These are phyloP conservation scores for Lepidopterella palustris DNA, from an alignment of 495 filamentous ascomycete species.

Conservation along the genomic window DNA sequence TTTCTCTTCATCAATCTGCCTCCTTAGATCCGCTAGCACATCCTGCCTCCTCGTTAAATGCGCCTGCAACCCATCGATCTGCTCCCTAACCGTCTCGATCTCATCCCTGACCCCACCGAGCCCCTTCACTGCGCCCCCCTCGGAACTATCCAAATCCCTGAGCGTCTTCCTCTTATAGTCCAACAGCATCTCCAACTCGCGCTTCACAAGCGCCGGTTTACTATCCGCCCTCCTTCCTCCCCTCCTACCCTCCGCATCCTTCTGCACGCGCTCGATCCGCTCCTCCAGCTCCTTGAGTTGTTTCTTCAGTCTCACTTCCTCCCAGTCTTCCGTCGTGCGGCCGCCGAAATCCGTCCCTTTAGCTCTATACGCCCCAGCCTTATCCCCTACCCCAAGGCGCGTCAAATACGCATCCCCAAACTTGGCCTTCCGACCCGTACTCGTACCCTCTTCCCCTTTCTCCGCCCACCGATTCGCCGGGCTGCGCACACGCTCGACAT, in stretches of 20 bases:
- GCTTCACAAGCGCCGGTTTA: conserved; percentile 79
- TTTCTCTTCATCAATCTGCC: conserved; percentile 59
- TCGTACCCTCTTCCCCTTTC: conserved; percentile 62
- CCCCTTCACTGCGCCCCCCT: conserved; percentile 34
- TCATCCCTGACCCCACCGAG: conserved; percentile 49
- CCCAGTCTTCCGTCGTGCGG: conserved; percentile 79
- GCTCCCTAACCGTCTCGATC: conserved; percentile 40
- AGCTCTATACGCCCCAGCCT: conserved; percentile 54
- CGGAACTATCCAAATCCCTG: conserved; percentile 41
- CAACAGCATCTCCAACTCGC: conserved; percentile 84
- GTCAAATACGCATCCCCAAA: conserved; percentile 96
- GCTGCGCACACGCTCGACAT: conserved; percentile 61
- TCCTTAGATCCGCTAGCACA: conserved; percentile 47
- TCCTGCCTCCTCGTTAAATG: conserved; percentile 42
- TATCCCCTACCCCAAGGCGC: conserved; percentile 77
- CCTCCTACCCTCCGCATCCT: conserved; percentile 47
- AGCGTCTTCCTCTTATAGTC: conserved; percentile 68
- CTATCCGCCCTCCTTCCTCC: conserved; percentile 52
- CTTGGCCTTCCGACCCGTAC: conserved; percentile 82
- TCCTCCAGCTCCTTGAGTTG: conserved; percentile 82
- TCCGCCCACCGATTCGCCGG: conserved; percentile 58
- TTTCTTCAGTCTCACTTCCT: conserved; percentile 89
- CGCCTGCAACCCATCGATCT: conserved; percentile 41
- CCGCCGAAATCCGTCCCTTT: conserved; percentile 75
- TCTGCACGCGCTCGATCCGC: conserved; percentile 71